Conservation (phyloP, 2,329 filamentous ascomycete genomes). For the Colletotrichum eleusines region DNA sequence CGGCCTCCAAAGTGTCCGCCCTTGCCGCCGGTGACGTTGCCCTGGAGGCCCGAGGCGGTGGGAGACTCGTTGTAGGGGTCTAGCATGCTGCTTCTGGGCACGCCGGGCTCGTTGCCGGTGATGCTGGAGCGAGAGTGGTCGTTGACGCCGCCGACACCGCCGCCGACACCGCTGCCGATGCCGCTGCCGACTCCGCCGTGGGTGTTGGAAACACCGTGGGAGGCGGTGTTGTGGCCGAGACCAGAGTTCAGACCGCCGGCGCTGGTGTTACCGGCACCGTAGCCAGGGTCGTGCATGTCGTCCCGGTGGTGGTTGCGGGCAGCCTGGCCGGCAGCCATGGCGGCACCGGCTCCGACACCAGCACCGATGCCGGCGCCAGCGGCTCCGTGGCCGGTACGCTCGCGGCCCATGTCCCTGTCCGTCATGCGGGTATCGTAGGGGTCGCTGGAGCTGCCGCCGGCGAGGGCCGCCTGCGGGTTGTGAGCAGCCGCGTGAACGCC, state of each 20-base stretch:
- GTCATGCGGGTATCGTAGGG: conserved; percentile 39
- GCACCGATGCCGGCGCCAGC: conserved; percentile 33
- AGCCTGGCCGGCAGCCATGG: conserved; percentile 22
- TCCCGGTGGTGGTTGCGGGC: conserved; percentile 36
- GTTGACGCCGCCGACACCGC: conserved; percentile 8
- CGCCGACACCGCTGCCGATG: conserved; percentile 1
- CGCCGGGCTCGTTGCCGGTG: conserved; percentile 21
- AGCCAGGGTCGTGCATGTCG: conserved; percentile 27
- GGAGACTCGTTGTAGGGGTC: conserved; percentile 36
- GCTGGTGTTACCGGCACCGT: conserved; percentile 3
- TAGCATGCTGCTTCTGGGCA: conserved; percentile 39
- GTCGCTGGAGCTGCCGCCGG: conserved; percentile 23
- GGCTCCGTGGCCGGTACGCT: conserved; percentile 31
- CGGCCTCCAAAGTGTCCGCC: conserved; percentile 20
- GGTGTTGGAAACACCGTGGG: conserved; percentile 8
- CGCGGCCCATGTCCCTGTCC: conserved; percentile 40
- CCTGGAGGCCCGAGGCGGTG: background rate
- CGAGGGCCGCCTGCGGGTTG: conserved; percentile 30
- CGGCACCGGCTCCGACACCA: conserved; percentile 24
- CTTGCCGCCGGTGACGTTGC: conserved; percentile 12
- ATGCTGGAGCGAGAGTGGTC: conserved; percentile 18
- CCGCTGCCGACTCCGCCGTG: conserved; percentile 4
- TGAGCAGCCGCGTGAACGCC: conserved; percentile 11
- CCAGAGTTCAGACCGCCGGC: conserved; percentile 13
- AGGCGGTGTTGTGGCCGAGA: background rate